Evolutionary conservation across 2,329 filamentous ascomycete species (phyloP).

Genomic region (Penicillium italicum): DNA sequence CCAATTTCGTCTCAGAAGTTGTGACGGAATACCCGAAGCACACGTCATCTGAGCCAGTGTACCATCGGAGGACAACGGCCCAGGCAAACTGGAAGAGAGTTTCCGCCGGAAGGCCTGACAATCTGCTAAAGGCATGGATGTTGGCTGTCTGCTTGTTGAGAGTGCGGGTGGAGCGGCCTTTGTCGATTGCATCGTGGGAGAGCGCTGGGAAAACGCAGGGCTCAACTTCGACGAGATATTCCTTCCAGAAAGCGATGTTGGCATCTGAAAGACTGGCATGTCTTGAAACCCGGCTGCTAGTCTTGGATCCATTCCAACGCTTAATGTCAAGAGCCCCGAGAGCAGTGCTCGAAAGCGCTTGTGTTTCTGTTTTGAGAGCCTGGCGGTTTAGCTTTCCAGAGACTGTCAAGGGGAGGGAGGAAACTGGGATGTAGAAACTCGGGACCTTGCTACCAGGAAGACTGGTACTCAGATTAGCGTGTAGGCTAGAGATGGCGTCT

Average conservation of each 20-base stretch:
- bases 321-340: conserved; percentile 20
- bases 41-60: conserved; percentile 45
- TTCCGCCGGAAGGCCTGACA: conserved; percentile 19
- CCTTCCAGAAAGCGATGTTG: conserved; percentile 46
- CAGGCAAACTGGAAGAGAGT: conserved; percentile 42
- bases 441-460: conserved; percentile 37
- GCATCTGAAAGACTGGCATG: conserved; percentile 21
- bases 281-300: conserved; percentile 9
- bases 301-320: conserved; percentile 14
- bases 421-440: conserved; percentile 32
- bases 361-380: conserved; percentile 15
- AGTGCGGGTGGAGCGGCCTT: conserved; percentile 12
- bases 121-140: conserved; percentile 25
- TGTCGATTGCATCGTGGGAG: conserved; percentile 7
- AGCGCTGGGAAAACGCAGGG: conserved; percentile 46
- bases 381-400: conserved; percentile 35
- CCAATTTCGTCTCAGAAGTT: conserved; percentile 37
- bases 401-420: conserved; percentile 30
- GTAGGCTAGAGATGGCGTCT: conserved; percentile 12
- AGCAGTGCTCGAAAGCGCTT: conserved; percentile 7
- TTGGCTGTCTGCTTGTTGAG: conserved; percentile 20
- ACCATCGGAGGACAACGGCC: conserved; percentile 44
- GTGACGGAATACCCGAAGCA: conserved; percentile 45
- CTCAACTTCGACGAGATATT: conserved; percentile 44
- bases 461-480: conserved; percentile 21